These are phyloP conservation scores for Allomyces arbusculus DNA, from an alignment of 192 early-diverging fungal genomes.

Conservation along the genomic window DNA sequence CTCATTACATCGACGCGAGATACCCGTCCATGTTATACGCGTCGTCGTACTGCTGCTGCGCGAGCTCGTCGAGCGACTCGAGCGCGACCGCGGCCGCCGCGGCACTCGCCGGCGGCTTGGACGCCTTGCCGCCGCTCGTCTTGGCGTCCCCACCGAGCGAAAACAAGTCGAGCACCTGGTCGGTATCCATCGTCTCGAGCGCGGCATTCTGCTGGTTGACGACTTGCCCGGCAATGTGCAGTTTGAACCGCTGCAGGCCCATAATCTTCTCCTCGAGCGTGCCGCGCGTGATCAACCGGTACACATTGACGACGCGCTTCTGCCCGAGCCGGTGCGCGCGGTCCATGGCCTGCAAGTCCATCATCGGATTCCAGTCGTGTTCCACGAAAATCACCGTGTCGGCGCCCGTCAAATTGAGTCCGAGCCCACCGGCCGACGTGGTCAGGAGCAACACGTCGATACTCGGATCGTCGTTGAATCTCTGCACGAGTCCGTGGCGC, in stretches of 20 bases:
- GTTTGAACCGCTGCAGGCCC: slow-evolving; percentile 95
- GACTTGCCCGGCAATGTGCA: slow-evolving; percentile 86
- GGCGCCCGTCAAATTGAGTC: slow-evolving; percentile 94
- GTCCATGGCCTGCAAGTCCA: slow-evolving; percentile 98
- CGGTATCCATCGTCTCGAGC: slow-evolving; percentile 84
- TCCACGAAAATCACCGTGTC: slow-evolving; percentile 98
- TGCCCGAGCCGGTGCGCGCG: slow-evolving; percentile 96
- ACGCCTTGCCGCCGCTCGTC: slow-evolving; percentile 19
- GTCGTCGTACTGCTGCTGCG: slow-evolving; percentile 70
- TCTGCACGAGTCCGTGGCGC: slow-evolving; percentile 77
- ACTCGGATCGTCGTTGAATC: slow-evolving; percentile 88
- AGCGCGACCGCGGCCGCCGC: slow-evolving; percentile 20
- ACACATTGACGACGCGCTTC: slow-evolving; percentile 92
- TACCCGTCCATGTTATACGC: slow-evolving; percentile 67
- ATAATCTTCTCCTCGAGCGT: slow-evolving; percentile 99
- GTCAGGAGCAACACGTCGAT: slow-evolving; percentile 89
- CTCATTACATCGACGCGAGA: slow-evolving; percentile 27
- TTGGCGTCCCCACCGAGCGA: slow-evolving; percentile 22
- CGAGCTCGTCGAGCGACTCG: slow-evolving; percentile 48
- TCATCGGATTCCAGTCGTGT: slow-evolving; percentile 99
- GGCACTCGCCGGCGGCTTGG: slow-evolving; percentile 7
- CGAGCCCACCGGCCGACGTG: slow-evolving; percentile 91
- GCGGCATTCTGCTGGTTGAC: slow-evolving; percentile 94
- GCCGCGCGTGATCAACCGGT: slow-evolving; percentile 87
- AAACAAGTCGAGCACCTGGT: slow-evolving; percentile 87